phyloP scores from a whole-genome alignment of 495 filamentous ascomycete genomes.

The Filosporella fistucella region DNA sequence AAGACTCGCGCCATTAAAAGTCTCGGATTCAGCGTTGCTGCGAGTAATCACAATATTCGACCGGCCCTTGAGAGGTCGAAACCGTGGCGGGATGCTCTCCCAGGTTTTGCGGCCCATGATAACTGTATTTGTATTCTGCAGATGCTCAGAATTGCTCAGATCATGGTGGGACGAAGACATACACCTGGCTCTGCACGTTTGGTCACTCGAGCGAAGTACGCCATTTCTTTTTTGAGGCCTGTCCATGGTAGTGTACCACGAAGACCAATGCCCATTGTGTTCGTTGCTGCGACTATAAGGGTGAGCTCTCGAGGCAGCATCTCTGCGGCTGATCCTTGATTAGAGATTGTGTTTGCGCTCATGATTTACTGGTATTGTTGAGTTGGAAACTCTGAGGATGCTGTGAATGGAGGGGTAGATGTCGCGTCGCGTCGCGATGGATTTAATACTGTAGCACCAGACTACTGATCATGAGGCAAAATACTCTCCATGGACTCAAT shows the following conservation, averaged over 20 bases:
- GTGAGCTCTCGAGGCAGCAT: constrained; percentile 53
- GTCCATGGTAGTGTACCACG: constrained; percentile 84
- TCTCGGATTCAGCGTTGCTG: constrained; percentile 1
- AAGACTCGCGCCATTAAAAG: constrained; percentile 24
- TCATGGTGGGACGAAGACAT: background rate
- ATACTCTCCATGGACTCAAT: too few species aligned
- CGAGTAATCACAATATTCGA: constrained; percentile 76
- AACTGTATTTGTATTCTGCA: constrained; percentile 59
- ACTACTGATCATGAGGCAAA: too few species aligned
- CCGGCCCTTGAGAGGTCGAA: constrained; percentile 74
- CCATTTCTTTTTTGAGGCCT: constrained; percentile 81
- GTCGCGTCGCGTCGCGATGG: too few species aligned
- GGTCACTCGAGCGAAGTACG: constrained; percentile 88
- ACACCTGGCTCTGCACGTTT: constrained; percentile 11
- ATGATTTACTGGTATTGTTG: too few species aligned
- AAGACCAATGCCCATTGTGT: constrained; percentile 80
- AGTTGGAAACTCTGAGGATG: too few species aligned
- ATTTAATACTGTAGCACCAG: too few species aligned
- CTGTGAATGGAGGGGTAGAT: too few species aligned
- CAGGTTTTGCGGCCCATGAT: constrained; percentile 98
- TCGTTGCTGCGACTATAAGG: constrained; percentile 72
- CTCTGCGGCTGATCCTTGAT: too few species aligned
- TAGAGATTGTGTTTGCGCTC: too few species aligned
- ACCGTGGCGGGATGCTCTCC: constrained; percentile 71
- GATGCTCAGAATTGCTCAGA: background rate